Evolutionary conservation across 371 early-diverging fungal genomes (phyloP), one percentile per base, ranked within the genome.

Genomic region (Rhizopus sp.): DNA sequence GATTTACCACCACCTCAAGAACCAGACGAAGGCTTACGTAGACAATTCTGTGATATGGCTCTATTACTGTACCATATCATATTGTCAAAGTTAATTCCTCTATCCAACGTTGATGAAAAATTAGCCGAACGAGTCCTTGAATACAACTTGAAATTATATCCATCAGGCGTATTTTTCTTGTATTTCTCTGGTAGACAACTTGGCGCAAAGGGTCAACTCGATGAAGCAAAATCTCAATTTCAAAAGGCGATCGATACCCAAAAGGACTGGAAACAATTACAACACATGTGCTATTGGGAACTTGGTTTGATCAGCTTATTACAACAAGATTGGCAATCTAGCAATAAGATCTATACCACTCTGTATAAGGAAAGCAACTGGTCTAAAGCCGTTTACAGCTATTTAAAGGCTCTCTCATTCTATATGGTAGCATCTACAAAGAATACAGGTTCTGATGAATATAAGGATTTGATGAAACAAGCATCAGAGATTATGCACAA

Each of bases 221-320:
- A 61, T 3, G 63, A 69, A 10, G 88, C 91, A 12, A 80, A 82
- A 15, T 57, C 15, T 5, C 75, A 73, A 35, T 88, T 84, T 52
- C 45, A 66, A 39, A 60, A 60, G 32, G 75, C 85, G 4, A 77
- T 85, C 37, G 64, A 63, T 6, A 71, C 64, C n/a, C 82, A 69
- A 58, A 70, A 72, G 33, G 88, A 89, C 12, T 92, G 91, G 92
- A 76, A 80, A 37, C 90, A 90, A 69, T 70, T 92, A 46, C 81
- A 82, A 40, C 91, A 92, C 59, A 77, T 90, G 57, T 88, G 90
- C 40, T 84, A 83, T 55, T 92, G 93, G 93, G 91, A 91, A 53
- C 66, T 86, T 9, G 86, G 83, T 1, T 49, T 82, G 5, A 79
- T 78, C 42, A 62, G 72, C 42, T 59, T 78, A 10, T 62, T 77